Conservation (phyloP, 495 filamentous ascomycete genomes). For the Apiosordaria backusii region DNA sequence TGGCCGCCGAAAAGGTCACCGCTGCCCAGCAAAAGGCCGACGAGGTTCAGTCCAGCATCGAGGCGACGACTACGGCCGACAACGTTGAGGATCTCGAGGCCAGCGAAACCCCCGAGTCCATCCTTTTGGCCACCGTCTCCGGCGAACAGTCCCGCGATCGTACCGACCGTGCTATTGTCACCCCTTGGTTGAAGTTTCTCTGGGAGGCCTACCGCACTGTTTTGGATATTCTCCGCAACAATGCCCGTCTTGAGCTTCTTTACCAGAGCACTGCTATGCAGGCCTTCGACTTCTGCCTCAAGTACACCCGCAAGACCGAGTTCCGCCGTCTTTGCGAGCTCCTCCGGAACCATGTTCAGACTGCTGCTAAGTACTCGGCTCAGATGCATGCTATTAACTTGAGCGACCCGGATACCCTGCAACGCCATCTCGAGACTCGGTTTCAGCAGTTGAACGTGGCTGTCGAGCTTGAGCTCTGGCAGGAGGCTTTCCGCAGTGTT, state of each 20-base stretch:
- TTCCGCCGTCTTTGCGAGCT: constrained; percentile 98
- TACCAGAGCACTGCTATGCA: constrained; percentile 98
- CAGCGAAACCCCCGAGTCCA: constrained; percentile 95
- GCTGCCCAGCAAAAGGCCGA: constrained; percentile 95
- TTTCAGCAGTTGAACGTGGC: constrained; percentile 99
- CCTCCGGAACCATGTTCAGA: constrained; percentile 96
- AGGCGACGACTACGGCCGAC: constrained; percentile 57
- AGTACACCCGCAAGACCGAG: constrained; percentile 98
- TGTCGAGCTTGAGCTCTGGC: constrained; percentile 96
- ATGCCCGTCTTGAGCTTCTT: constrained; percentile 93
- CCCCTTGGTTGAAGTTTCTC: constrained; percentile 97
- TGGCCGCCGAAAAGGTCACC: constrained; percentile 93
- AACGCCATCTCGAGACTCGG: constrained; percentile 93
- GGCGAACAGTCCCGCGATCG: constrained; percentile 95
- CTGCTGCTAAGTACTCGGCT: constrained; percentile 96
- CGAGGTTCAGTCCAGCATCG: constrained; percentile 83
- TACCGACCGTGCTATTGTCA: constrained; percentile 96
- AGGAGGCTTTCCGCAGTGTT: constrained; percentile 97
- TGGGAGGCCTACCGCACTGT: constrained; percentile 99
- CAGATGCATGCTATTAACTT: constrained; percentile 99
- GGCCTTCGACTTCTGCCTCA: constrained; percentile 96
- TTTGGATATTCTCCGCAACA: constrained; percentile 96
- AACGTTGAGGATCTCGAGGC: constrained; percentile 95
- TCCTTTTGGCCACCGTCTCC: constrained; percentile 94
- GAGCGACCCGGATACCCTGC: constrained; percentile 93